Evolutionary conservation across 1,284 basidiomycete genomes (phyloP).

Genomic region (Moesziomyces sp.): DNA sequence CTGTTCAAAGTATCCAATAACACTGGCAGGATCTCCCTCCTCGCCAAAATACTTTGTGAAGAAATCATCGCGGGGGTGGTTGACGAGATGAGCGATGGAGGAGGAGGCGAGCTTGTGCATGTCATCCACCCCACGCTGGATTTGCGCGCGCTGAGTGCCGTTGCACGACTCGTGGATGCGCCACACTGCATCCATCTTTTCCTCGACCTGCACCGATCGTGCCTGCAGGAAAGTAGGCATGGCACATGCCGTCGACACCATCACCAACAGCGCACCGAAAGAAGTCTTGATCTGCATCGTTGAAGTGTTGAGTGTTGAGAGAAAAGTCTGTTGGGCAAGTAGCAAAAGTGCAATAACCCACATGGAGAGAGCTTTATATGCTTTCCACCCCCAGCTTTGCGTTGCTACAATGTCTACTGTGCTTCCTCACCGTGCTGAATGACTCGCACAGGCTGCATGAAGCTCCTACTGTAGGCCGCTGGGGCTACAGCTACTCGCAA

Average conservation of each 20-base stretch:
- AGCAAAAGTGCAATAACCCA: no score
- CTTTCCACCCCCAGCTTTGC: no score
- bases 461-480: no score
- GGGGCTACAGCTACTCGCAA: no score
- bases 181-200: slow-evolving; percentile 40
- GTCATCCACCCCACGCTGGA: slow-evolving; percentile 66
- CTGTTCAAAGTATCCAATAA: slow-evolving; percentile 65
- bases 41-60: slow-evolving; percentile 69
- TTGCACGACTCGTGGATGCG: slow-evolving; percentile 69
- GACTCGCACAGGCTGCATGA: no score
- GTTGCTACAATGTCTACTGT: no score
- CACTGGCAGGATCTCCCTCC: slow-evolving; percentile 54
- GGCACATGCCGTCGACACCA: no score
- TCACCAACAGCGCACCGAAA: background rate
- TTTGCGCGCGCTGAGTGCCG: slow-evolving; percentile 67
- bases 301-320: background rate
- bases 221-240: no score
- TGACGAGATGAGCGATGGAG: slow-evolving; percentile 66
- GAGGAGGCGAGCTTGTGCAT: slow-evolving; percentile 62
- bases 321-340: no score
- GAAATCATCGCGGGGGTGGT: slow-evolving; percentile 66
- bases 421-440: no score
- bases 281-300: slow-evolving; percentile 11
- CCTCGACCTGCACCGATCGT: background rate
- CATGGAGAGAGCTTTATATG: no score